Conservation (phyloP, 129 eudicot genomes). For the Sambucus nigra region DNA sequence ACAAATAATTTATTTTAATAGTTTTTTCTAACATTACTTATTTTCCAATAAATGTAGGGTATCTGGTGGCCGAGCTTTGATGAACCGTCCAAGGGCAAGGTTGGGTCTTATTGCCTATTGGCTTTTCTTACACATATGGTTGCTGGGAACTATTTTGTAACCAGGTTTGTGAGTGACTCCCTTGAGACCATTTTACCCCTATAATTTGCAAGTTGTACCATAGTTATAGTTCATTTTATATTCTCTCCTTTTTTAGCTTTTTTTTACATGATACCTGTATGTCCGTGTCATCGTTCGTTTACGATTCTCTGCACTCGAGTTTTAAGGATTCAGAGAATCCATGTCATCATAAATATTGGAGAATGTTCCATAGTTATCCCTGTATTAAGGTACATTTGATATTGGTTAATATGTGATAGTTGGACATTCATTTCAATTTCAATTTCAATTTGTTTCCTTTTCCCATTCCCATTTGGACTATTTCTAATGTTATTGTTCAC, state of each 20-base stretch:
- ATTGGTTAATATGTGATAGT: slow-evolving; percentile 2
- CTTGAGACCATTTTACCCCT: background rate
- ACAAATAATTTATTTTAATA: too few species aligned
- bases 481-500: too few species aligned
- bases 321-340: slow-evolving; percentile 64
- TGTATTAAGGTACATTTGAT: slow-evolving; percentile 5
- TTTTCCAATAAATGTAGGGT: slow-evolving; percentile 46
- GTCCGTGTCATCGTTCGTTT: slow-evolving; percentile 12
- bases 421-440: background rate
- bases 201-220: slow-evolving; percentile 23
- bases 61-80: slow-evolving; percentile 71
- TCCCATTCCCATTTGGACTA: background rate
- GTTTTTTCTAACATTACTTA: background rate
- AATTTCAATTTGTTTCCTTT: too few species aligned
- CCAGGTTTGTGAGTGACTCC: slow-evolving; percentile 3
- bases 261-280: slow-evolving; percentile 20
- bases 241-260: background rate
- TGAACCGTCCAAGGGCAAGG: slow-evolving; percentile 85
- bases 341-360: slow-evolving; percentile 19
- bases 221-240: slow-evolving; percentile 26
- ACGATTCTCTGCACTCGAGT: slow-evolving; percentile 42
- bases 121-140: slow-evolving; percentile 71
- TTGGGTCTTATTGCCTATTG: slow-evolving; percentile 75
- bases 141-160: slow-evolving; percentile 74
- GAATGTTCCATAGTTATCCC: slow-evolving; percentile 1